Conservation (phyloP, 306 rosid species). For the Cyclanthera cordifolia region DNA sequence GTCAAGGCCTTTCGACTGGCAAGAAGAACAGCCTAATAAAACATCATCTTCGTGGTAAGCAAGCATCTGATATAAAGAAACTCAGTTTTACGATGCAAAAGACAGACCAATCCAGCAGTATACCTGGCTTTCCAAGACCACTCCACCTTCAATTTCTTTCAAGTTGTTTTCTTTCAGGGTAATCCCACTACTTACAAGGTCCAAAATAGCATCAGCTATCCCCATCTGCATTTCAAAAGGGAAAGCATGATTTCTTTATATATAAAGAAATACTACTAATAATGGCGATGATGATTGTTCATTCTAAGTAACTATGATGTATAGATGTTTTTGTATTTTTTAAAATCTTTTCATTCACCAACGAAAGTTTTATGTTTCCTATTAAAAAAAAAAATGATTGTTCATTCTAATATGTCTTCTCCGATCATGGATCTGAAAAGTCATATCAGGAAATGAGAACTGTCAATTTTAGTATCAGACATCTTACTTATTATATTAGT, state of each 20-base stretch:
- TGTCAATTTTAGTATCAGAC: neutral
- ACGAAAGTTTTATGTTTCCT: no score
- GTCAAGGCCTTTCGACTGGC: constrained; percentile 74
- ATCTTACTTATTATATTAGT: neutral
- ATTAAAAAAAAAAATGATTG: no score
- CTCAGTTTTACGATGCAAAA: constrained; percentile 1
- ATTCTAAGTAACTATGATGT: no score
- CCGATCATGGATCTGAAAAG: neutral
- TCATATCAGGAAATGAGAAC: neutral
- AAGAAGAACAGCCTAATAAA: constrained; percentile 73
- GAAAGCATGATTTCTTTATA: neutral
- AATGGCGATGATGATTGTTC: neutral
- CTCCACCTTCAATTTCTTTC: constrained; percentile 87
- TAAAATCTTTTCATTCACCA: no score
- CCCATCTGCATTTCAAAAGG: constrained; percentile 59
- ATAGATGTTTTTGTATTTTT: no score
- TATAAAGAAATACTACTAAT: neutral
- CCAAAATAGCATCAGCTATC: constrained; percentile 92
- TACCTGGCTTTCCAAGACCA: constrained; percentile 79
- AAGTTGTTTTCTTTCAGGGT: constrained; percentile 74
- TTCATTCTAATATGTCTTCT: neutral
- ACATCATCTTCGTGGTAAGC: constrained; percentile 22
- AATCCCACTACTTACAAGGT: constrained; percentile 92
- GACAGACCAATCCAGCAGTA: no score
- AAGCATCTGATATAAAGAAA: constrained; percentile 14